Evolutionary conservation across 208 protist genomes (phyloP).

Genomic region (Trypanosoma scelopori): DNA sequence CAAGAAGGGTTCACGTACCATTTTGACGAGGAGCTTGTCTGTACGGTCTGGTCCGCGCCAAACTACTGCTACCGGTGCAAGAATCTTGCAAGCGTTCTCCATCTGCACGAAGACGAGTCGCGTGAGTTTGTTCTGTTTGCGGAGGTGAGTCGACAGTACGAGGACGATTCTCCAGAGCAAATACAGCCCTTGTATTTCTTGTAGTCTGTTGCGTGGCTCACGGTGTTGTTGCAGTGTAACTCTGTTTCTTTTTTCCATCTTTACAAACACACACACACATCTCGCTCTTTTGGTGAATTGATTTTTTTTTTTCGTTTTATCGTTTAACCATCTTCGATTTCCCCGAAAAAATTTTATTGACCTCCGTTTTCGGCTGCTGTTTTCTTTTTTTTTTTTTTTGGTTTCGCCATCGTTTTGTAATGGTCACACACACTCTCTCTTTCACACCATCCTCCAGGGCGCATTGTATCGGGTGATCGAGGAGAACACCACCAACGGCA

Average conservation of each 20-base stretch:
- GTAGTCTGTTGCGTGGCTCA: constrained; percentile 20
- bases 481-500: too few relatives aligned
- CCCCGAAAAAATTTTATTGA: too few relatives aligned
- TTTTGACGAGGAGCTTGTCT: constrained; percentile 82
- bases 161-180: constrained; percentile 31
- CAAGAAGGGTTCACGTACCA: constrained; percentile 91
- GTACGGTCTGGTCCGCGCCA: constrained; percentile 98
- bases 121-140: constrained; percentile 84
- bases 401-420: too few relatives aligned
- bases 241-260: constrained; percentile 18
- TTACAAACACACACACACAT: not conserved
- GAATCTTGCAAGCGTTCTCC: constrained; percentile 92
- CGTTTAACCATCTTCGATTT: too few relatives aligned
- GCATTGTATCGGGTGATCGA: too few relatives aligned
- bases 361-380: too few relatives aligned
- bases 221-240: not conserved
- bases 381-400: too few relatives aligned
- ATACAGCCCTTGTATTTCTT: constrained; percentile 71
- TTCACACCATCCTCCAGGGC: too few relatives aligned
- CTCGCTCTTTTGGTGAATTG: too few relatives aligned
- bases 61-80: constrained; percentile 98
- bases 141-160: constrained; percentile 67
- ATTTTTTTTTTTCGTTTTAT: too few relatives aligned
- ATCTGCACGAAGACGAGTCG: constrained; percentile 89
- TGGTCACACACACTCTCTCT: too few relatives aligned